A percentile compares a stretch with the other conserved stretches of the same genome.
phyloP scores from a whole-genome alignment of 176 grass and related monocot species.

The Secale cereale region DNA sequence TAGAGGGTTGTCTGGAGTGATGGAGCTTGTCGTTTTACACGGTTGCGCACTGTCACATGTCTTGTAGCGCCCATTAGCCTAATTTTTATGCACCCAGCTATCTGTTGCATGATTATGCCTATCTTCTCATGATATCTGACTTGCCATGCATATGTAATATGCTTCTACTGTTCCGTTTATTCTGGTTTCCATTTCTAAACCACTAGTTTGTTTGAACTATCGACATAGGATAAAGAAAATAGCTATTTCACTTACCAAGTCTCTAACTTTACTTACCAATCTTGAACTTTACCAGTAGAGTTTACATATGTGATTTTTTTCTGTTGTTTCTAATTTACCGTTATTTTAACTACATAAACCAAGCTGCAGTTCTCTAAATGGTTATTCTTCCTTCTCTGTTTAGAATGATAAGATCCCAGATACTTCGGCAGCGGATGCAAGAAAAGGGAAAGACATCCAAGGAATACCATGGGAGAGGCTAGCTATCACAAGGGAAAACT shows the following conservation, averaged over 20 bases:
- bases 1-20: neutral
- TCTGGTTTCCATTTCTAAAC: neutral
- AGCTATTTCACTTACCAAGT: neutral
- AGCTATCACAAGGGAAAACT: constrained; percentile 73
- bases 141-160: neutral
- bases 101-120: neutral
- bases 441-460: constrained; percentile 95
- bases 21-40: neutral
- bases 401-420: constrained; percentile 72
- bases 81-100: neutral
- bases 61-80: neutral
- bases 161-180: neutral
- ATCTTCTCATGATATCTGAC: neutral
- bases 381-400: constrained; percentile 10
- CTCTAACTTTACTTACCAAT: neutral
- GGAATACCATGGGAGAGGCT: constrained; percentile 91
- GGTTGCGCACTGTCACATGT: neutral
- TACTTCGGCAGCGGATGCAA: constrained; percentile 76
- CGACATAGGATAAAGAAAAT: neutral
- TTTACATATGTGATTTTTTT: constrained; percentile 8
- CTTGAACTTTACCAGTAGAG: neutral
- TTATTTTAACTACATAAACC: constrained; percentile 13
- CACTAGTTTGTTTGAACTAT: neutral
- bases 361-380: constrained; percentile 11
- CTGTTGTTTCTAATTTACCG: neutral